A percentile compares a stretch with the other conserved stretches of the same genome.
Conservation (phyloP, 805 yeast species). For the Candida adriatica region DNA sequence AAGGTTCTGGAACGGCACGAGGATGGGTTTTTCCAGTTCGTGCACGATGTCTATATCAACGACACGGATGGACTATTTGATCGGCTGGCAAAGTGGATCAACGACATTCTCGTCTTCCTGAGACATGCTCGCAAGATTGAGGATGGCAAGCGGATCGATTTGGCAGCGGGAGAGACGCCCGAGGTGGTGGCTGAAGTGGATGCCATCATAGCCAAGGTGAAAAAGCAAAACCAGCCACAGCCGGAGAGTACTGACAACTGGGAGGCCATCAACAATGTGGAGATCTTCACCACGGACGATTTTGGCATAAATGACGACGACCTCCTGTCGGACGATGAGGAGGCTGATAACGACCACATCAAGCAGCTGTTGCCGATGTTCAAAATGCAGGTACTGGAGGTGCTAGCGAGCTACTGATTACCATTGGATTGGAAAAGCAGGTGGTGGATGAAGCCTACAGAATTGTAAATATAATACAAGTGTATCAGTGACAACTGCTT, state of each 20-base stretch:
- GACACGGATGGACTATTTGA: slow-evolving; percentile 70
- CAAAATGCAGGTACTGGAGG: slow-evolving; percentile 2
- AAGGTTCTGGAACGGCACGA: slow-evolving; percentile 66
- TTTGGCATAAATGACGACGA: slow-evolving; percentile 46
- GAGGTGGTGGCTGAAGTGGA: slow-evolving; percentile 33
- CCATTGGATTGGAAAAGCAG: background rate
- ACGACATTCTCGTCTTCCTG: slow-evolving; percentile 54
- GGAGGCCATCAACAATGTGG: slow-evolving; percentile 36
- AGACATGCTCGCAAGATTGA: slow-evolving; percentile 47
- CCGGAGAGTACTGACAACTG: slow-evolving; percentile 31
- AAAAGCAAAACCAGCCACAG: slow-evolving; percentile 25
- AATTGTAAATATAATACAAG: no score
- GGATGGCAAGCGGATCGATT: slow-evolving; percentile 34
- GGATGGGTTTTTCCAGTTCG: slow-evolving; percentile 61
- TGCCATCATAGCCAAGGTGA: slow-evolving; percentile 30
- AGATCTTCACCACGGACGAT: slow-evolving; percentile 36
- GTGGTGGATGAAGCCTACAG: no score
- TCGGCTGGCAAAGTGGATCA: slow-evolving; percentile 68
- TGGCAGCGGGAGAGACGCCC: slow-evolving; percentile 28
- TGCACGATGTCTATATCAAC: slow-evolving; percentile 75
- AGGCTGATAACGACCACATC: slow-evolving; percentile 3
- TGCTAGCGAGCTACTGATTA: slow-evolving; percentile 1
- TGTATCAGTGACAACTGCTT: no score
- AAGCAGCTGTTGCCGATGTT: slow-evolving; percentile 4
- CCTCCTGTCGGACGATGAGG: slow-evolving; percentile 18